Evolutionary conservation across 2,329 filamentous ascomycete species (phyloP).

Genomic region (Talaromyces atroroseus): DNA sequence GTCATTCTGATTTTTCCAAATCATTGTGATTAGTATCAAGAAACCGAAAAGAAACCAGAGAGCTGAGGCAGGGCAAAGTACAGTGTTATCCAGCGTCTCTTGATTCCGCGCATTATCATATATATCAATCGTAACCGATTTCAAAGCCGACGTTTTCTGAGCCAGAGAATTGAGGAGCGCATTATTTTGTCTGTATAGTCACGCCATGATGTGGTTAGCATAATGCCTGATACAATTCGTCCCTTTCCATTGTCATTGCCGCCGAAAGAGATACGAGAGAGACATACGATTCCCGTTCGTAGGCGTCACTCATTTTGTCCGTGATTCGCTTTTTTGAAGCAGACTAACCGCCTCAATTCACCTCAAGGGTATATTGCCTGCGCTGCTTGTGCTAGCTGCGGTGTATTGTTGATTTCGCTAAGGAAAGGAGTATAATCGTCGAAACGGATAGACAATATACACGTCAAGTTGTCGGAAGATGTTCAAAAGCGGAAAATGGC

Average conservation of each 20-base stretch:
- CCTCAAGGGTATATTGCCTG: not conserved
- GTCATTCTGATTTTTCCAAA: slow-evolving; percentile 58
- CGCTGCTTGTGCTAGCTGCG: not conserved
- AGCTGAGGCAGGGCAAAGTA: slow-evolving; percentile 41
- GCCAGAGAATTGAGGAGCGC: slow-evolving; percentile 86
- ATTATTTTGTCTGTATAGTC: slow-evolving; percentile 70
- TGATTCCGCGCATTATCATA: slow-evolving; percentile 93
- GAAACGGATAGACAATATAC: no score
- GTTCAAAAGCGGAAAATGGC: no score
- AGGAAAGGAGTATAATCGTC: no score
- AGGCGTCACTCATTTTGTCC: slow-evolving; percentile 63
- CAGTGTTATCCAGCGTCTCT: slow-evolving; percentile 79
- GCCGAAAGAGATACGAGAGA: not conserved
- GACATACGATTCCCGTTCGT: slow-evolving; percentile 64
- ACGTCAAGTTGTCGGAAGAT: no score
- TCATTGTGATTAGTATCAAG: not conserved
- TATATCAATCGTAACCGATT: slow-evolving; percentile 93
- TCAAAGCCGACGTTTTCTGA: slow-evolving; percentile 83
- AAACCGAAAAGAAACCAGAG: not conserved
- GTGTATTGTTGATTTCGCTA: no score
- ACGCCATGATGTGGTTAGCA: slow-evolving; percentile 1
- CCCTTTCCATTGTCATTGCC: not conserved
- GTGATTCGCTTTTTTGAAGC: not conserved
- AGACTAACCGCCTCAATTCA: not conserved
- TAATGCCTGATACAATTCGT: slow-evolving; percentile 9